A percentile compares a stretch with the other conserved stretches of the same genome.
Evolutionary conservation across 1,284 basidiomycete genomes (phyloP).

Genomic region (Anthracocystis panici-leucophaei): DNA sequence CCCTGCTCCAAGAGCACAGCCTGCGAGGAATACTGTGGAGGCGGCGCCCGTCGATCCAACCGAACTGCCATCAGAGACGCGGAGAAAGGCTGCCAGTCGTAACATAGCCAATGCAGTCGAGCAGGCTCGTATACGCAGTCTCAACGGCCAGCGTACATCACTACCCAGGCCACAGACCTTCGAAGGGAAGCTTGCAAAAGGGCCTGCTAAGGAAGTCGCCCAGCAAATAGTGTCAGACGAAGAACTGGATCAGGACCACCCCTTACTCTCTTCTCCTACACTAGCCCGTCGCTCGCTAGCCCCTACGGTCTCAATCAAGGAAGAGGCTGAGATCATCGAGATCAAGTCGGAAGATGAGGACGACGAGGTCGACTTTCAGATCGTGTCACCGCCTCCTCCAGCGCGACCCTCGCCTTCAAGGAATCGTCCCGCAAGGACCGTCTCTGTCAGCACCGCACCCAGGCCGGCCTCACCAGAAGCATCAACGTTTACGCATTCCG

Average conservation of each 20-base stretch:
- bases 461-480: background rate
- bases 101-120: constrained; percentile 38
- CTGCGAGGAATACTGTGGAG: background rate
- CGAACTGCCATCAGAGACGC: constrained; percentile 44
- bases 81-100: constrained; percentile 40
- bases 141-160: background rate
- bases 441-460: background rate
- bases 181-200: background rate
- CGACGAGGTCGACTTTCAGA: constrained; percentile 34
- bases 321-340: constrained; percentile 38
- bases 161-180: background rate
- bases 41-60: constrained; percentile 24
- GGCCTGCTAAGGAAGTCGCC: background rate
- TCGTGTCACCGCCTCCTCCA: constrained; percentile 23
- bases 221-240: constrained; percentile 18
- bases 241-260: constrained; percentile 9
- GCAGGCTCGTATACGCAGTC: constrained; percentile 31
- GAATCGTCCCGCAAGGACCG: background rate
- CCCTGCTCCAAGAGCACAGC: constrained; percentile 10
- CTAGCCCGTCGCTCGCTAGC: constrained; percentile 8
- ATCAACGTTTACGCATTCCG: background rate
- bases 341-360: constrained; percentile 54
- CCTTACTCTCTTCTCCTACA: constrained; percentile 26
- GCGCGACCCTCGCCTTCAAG: background rate
- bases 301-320: constrained; percentile 9